These are phyloP conservation scores for Globisporangium paroecandrum DNA, from an alignment of 352 stramenopile species.

Conservation along the genomic window DNA sequence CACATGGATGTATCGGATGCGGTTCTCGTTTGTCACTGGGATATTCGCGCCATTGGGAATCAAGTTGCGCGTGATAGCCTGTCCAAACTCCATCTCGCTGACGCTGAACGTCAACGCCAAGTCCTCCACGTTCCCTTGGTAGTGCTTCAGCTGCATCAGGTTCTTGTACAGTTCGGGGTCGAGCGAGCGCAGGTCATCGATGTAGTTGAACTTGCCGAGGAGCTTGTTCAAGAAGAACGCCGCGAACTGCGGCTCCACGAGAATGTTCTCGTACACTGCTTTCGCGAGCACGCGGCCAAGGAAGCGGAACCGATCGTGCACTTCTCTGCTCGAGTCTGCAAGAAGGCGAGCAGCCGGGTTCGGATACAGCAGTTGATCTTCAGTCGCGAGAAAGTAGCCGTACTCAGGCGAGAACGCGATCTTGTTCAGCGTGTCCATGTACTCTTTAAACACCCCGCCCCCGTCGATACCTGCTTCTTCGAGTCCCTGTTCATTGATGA, in stretches of 20 bases:
- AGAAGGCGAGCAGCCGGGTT: slow-evolving; percentile 86
- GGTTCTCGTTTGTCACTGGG: slow-evolving; percentile 92
- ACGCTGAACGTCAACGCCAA: slow-evolving; percentile 96
- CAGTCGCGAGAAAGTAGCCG: slow-evolving; percentile 82
- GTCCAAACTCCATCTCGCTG: slow-evolving; percentile 69
- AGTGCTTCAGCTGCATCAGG: slow-evolving; percentile 95
- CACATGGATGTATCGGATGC: slow-evolving; percentile 95
- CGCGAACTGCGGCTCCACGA: slow-evolving; percentile 96
- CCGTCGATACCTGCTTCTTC: slow-evolving; percentile 96
- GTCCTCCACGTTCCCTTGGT: slow-evolving; percentile 87
- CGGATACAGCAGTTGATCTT: slow-evolving; percentile 90
- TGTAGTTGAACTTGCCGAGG: slow-evolving; percentile 85
- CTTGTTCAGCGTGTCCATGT: slow-evolving; percentile 88
- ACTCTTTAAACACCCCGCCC: slow-evolving; percentile 98
- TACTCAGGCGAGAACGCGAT: slow-evolving; percentile 86
- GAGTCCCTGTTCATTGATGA: slow-evolving; percentile 91
- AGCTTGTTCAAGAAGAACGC: slow-evolving; percentile 97
- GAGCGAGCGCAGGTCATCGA: slow-evolving; percentile 92
- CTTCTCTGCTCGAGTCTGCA: slow-evolving; percentile 68
- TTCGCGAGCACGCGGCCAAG: slow-evolving; percentile 94
- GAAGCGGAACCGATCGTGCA: slow-evolving; percentile 93
- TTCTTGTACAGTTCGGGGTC: slow-evolving; percentile 94
- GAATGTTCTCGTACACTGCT: slow-evolving; percentile 94
- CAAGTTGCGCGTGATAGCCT: slow-evolving; percentile 64
- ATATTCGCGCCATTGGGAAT: slow-evolving; percentile 84